Percentiles rank a stretch among this genome's conserved stretches.
These are phyloP conservation scores for Candida michaelii DNA, from an alignment of 805 yeast species.

Conservation along the genomic window DNA sequence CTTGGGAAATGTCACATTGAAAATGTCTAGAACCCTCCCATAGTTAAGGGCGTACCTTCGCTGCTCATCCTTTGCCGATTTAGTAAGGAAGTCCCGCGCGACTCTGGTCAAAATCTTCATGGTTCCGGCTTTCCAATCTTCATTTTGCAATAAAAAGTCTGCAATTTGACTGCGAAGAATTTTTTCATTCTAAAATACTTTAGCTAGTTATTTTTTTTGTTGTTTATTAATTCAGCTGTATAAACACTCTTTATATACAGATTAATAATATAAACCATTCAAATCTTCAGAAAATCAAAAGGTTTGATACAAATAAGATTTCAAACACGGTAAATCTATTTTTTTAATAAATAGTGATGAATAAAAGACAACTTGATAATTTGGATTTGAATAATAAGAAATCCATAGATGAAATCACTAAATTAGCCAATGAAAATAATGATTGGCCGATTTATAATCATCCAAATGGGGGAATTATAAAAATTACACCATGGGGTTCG, in stretches of 20 bases:
- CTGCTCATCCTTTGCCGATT: not conserved
- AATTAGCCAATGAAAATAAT: conserved; percentile 22
- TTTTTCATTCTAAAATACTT: conserved; percentile 3
- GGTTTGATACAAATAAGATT: not conserved
- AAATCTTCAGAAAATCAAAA: not conserved
- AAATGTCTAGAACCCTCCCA: not conserved
- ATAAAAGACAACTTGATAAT: conserved; percentile 16
- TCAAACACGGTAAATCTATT: not conserved
- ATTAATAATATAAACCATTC: not conserved
- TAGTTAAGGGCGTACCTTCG: conserved; percentile 1
- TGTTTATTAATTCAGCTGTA: not conserved
- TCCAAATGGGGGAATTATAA: conserved; percentile 62
- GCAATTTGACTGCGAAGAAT: conserved; percentile 6
- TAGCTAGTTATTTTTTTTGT: conserved; percentile 3
- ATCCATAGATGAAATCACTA: conserved; percentile 16
- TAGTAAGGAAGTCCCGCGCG: conserved; percentile 2
- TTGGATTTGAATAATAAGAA: conserved; percentile 11
- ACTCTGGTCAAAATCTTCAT: not conserved
- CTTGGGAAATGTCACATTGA: too few relatives aligned
- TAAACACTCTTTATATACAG: conserved; percentile 5
- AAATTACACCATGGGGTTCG: conserved; percentile 65
- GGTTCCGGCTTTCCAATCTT: conserved; percentile 2
- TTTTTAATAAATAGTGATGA: not conserved
- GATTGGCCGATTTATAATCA: conserved; percentile 60
- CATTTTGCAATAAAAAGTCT: not conserved